phyloP scores from a whole-genome alignment of 768 basidiomycete species.

The Amanita fuliginea region DNA sequence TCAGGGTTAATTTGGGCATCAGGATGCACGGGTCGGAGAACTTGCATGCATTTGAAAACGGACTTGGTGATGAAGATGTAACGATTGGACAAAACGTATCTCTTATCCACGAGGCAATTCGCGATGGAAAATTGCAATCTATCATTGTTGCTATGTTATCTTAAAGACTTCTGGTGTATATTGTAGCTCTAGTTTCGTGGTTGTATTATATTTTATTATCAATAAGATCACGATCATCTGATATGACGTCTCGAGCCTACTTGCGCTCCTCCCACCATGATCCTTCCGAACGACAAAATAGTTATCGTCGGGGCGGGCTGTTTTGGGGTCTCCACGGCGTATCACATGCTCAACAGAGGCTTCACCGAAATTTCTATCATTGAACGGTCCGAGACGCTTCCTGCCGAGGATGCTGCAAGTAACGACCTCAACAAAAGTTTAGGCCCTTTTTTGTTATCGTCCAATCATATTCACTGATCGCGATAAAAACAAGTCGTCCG shows the following conservation, averaged over 20 bases:
- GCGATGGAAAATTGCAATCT: slow-evolving; percentile 40
- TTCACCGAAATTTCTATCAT: slow-evolving; percentile 65
- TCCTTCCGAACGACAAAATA: slow-evolving; percentile 24
- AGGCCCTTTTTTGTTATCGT: slow-evolving; percentile 1
- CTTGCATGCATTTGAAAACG: slow-evolving; percentile 43
- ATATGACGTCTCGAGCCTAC: background rate
- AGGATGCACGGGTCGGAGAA: slow-evolving; percentile 77
- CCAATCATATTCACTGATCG: background rate
- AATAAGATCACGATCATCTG: background rate
- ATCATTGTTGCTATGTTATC: slow-evolving; percentile 30
- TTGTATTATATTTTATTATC: background rate
- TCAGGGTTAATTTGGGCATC: slow-evolving; percentile 62
- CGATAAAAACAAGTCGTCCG: slow-evolving; percentile 53
- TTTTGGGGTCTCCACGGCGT: slow-evolving; percentile 82
- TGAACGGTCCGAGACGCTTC: slow-evolving; percentile 57
- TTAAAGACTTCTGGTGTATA: slow-evolving; percentile 6
- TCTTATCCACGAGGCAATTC: slow-evolving; percentile 63
- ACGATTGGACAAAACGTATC: slow-evolving; percentile 65
- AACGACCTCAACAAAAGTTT: slow-evolving; percentile 42
- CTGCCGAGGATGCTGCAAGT: slow-evolving; percentile 75
- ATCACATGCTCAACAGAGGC: slow-evolving; percentile 61
- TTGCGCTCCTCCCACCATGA: slow-evolving; percentile 11
- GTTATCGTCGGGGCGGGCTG: slow-evolving; percentile 75
- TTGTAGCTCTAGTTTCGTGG: background rate
- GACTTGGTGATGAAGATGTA: slow-evolving; percentile 54